phyloP scores from a whole-genome alignment of 2,329 filamentous ascomycete genomes.

The Pyrenophora teres region DNA sequence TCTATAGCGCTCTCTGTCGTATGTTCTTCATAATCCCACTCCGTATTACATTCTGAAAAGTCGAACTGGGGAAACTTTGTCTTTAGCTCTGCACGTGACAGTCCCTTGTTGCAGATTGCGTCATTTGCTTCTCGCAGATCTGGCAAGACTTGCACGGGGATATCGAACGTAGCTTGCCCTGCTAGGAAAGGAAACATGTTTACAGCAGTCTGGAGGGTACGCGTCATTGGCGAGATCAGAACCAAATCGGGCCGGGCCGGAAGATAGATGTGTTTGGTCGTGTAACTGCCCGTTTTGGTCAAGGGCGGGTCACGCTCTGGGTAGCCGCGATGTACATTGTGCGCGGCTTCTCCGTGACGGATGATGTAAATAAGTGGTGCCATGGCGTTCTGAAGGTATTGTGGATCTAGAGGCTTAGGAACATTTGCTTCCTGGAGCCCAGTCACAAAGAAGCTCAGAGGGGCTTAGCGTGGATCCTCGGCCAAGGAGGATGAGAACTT shows the following conservation, averaged over 20 bases:
- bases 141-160: constrained; percentile 26
- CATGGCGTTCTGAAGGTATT: not conserved
- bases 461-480: no score
- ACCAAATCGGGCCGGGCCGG: constrained; percentile 19
- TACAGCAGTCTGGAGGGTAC: constrained; percentile 30
- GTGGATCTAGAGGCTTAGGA: no score
- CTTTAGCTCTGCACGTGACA: constrained; percentile 14
- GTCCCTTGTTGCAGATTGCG: constrained; percentile 23
- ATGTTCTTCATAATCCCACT: constrained; percentile 24
- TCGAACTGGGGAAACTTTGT: constrained; percentile 22
- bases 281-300: constrained; percentile 17
- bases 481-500: no score
- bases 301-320: constrained; percentile 25
- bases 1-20: constrained; percentile 8
- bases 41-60: constrained; percentile 17
- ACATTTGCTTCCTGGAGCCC: no score
- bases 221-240: constrained; percentile 31
- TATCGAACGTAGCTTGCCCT: not conserved
- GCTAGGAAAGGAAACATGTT: constrained; percentile 23
- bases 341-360: constrained; percentile 27
- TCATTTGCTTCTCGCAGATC: constrained; percentile 28
- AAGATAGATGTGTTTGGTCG: constrained; percentile 16
- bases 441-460: no score
- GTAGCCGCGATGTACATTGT: constrained; percentile 25
- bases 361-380: constrained; percentile 20